Base-by-base conservation (phyloP, 2,329 filamentous ascomycete genomes). In the Xylariaceae sp. region DNA sequence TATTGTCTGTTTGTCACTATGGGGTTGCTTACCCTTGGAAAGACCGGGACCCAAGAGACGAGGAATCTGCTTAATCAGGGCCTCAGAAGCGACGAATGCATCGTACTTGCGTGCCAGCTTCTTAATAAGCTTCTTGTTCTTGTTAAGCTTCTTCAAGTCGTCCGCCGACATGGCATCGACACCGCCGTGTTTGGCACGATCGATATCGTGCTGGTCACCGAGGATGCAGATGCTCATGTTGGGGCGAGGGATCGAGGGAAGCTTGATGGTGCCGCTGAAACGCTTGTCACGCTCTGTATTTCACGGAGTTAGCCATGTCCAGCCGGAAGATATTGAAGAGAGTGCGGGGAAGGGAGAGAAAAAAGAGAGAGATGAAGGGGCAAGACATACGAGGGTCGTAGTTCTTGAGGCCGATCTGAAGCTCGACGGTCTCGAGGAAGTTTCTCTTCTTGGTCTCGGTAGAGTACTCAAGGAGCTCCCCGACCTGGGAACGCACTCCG, bases 51-150 rank as follows among this genome's bases (percentile, higher is more conserved):
- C 93, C 71, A 98, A 79, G 73, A 98, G 90, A 96, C 93, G 93
- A 65, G 93, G 93, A 67, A 98, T 97, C 82, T 96, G 91, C 86
- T 95, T 96, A 86, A 98, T 96, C 69, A 98, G 79, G 68, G 86
- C 79, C 70, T 98, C 93, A 71, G 92, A 97, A 72, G 93, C 87
- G 71, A 98, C 77, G 79, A 98, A 98, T 64, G 93, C 93, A 76
- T 98, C 93, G 85, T 98, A 97, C 83, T 98, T 98, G 85, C 91
- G 90, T 57, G 93, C 93, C 61, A 98, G 88, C 87, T 98, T 98
- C 90, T 98, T 98, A 86, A 98, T 96, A 68, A 97, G 86, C 87
- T 98, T 98, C 88, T 98, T 97, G 89, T 98, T 98, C 89, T 98
- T 98, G 87, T 98, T 98, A 64, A 98, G 89, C 87, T 98, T 98